Evolutionary conservation across 192 early-diverging fungal species (phyloP).

Genomic region (Gonapodya prolifera): DNA sequence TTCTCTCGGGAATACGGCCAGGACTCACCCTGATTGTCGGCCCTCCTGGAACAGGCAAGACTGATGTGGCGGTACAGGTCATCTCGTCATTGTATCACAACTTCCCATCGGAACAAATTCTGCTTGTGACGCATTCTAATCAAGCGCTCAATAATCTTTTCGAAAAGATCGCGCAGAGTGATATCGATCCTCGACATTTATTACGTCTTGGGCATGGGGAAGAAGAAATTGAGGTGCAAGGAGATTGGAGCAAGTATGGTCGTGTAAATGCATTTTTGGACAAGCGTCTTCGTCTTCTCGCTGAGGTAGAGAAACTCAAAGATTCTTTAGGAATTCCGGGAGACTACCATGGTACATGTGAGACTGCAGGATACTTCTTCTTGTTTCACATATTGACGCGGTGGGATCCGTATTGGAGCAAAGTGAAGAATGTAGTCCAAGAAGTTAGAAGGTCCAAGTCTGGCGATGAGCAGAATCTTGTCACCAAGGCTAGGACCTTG

Average conservation of each 20-base stretch:
- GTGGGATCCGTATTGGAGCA: constrained; percentile 58
- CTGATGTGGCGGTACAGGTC: constrained; percentile 93
- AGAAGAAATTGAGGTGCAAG: constrained; percentile 69
- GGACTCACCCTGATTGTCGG: constrained; percentile 92
- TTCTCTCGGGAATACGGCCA: constrained; percentile 66
- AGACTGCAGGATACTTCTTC: constrained; percentile 85
- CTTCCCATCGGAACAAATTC: constrained; percentile 72
- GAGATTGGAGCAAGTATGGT: constrained; percentile 80
- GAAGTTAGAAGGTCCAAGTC: constrained; percentile 6
- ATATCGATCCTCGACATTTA: constrained; percentile 89
- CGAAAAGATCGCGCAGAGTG: constrained; percentile 80
- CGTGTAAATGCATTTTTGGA: constrained; percentile 87
- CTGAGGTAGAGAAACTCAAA: constrained; percentile 65
- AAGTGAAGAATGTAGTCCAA: neutral
- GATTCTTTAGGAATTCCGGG: constrained; percentile 61
- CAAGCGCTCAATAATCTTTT: constrained; percentile 99
- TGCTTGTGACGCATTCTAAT: constrained; percentile 92
- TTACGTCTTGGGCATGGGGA: constrained; percentile 91
- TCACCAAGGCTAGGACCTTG: constrained; percentile 9
- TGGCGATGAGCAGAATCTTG: constrained; percentile 9
- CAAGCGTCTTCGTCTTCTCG: constrained; percentile 57
- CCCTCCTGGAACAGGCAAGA: constrained; percentile 98
- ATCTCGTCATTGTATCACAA: constrained; percentile 92
- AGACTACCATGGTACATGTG: constrained; percentile 84
- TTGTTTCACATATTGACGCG: constrained; percentile 54